A percentile compares a stretch with the other conserved stretches of the same genome.
Evolutionary conservation across 1,284 basidiomycete genomes (phyloP).

Genomic region (Puccinia sorghi): DNA sequence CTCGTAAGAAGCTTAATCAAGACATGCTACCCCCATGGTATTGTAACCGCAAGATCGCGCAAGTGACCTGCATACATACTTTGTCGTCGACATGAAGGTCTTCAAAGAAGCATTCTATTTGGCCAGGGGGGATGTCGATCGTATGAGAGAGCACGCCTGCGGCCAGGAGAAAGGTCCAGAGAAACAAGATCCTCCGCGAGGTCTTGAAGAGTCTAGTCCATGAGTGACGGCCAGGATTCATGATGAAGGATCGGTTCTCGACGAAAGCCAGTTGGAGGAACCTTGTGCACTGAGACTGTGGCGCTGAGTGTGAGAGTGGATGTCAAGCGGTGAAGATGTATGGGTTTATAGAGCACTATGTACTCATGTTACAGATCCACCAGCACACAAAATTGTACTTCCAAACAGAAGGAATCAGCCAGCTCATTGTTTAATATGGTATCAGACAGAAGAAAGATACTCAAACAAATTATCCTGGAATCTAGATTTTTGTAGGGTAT

Average conservation of each 20-base stretch:
- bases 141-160: conserved; percentile 24
- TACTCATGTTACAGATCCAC: too few relatives aligned
- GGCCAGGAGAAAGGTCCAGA: neutral
- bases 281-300: too few relatives aligned
- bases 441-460: too few relatives aligned
- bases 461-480: too few relatives aligned
- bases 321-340: too few relatives aligned
- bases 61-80: neutral
- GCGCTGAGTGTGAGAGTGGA: too few relatives aligned
- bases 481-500: too few relatives aligned
- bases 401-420: too few relatives aligned
- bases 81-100: conserved; percentile 45
- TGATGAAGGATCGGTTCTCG: neutral
- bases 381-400: too few relatives aligned
- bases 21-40: neutral
- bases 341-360: too few relatives aligned
- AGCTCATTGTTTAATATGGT: too few relatives aligned
- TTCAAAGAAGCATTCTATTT: conserved; percentile 31
- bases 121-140: conserved; percentile 25
- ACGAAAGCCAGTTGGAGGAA: too few relatives aligned
- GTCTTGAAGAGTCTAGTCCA: neutral
- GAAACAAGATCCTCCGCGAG: neutral
- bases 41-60: neutral
- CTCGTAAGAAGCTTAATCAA: neutral
- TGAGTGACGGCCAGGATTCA: neutral